A percentile compares a stretch with the other conserved stretches of the same genome.
Conservation (phyloP, 2,329 filamentous ascomycete species). For the Aspergillus chevalieri region DNA sequence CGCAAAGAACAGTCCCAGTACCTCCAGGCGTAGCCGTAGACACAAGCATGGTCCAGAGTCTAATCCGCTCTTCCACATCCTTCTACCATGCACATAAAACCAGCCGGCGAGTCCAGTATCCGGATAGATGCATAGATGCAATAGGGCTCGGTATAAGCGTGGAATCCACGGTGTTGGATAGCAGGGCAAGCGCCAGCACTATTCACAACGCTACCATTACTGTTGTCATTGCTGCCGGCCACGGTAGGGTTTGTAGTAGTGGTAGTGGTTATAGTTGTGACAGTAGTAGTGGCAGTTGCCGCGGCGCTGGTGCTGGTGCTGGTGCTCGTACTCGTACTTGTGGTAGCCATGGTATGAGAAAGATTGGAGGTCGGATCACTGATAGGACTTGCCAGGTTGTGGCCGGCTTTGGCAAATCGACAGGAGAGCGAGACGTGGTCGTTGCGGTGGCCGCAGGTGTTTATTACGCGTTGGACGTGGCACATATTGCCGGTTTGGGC, state of each 20-base stretch:
- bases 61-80: slow-evolving; percentile 11
- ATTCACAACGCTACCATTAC: background rate
- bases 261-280: background rate
- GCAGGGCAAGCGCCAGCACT: background rate
- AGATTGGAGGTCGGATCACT: background rate
- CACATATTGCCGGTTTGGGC: slow-evolving; percentile 10
- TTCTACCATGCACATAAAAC: slow-evolving; percentile 16
- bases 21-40: background rate
- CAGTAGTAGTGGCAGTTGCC: background rate
- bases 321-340: background rate
- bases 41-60: background rate
- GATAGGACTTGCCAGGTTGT: background rate
- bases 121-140: slow-evolving; percentile 7
- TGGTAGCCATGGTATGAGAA: background rate
- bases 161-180: slow-evolving; percentile 5
- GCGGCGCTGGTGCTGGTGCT: background rate
- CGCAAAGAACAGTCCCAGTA: background rate
- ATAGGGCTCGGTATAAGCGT: slow-evolving; percentile 13
- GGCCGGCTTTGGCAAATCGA: slow-evolving; percentile 7
- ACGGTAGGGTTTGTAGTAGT: no score
- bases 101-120: slow-evolving; percentile 3
- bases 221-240: no score
- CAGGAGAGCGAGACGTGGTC: slow-evolving; percentile 17
- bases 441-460: slow-evolving; percentile 18
- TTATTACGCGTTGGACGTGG: slow-evolving; percentile 15